A percentile compares a stretch with the other conserved stretches of the same genome.
These are phyloP conservation scores for Fraxinus paxiana DNA, from an alignment of 305 asterid species.

Conservation along the genomic window DNA sequence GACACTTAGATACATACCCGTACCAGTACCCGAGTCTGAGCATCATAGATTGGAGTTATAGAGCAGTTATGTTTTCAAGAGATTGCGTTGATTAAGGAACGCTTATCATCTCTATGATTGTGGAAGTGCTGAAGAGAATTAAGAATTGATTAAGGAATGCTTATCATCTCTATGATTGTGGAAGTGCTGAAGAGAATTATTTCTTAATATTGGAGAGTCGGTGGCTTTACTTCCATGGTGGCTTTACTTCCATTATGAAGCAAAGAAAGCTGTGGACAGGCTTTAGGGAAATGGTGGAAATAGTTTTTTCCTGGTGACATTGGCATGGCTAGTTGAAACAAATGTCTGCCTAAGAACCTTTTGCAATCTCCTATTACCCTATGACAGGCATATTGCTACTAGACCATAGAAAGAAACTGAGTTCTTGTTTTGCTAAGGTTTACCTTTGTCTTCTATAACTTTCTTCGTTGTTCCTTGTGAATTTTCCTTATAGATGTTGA, in stretches of 20 bases:
- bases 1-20: too few species aligned
- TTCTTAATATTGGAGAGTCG: background rate
- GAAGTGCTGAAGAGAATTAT: background rate
- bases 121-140: too few species aligned
- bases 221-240: background rate
- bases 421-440: constrained; percentile 11
- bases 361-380: background rate
- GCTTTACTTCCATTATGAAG: background rate
- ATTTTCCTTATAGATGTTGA: background rate
- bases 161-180: background rate
- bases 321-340: background rate
- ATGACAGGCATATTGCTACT: background rate
- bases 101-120: too few species aligned
- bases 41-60: too few species aligned
- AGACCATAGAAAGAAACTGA: constrained; percentile 2
- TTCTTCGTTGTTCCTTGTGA: constrained; percentile 3
- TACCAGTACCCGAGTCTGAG: too few species aligned
- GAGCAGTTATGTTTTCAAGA: too few species aligned
- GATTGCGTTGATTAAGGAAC: too few species aligned
- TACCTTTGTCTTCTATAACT: background rate
- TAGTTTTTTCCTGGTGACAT: background rate
- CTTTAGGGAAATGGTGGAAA: background rate
- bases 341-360: background rate
- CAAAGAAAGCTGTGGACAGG: background rate
- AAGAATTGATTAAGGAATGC: background rate